phyloP scores from a whole-genome alignment of 352 stramenopile genomes.

The Phytophthora foliorum region DNA sequence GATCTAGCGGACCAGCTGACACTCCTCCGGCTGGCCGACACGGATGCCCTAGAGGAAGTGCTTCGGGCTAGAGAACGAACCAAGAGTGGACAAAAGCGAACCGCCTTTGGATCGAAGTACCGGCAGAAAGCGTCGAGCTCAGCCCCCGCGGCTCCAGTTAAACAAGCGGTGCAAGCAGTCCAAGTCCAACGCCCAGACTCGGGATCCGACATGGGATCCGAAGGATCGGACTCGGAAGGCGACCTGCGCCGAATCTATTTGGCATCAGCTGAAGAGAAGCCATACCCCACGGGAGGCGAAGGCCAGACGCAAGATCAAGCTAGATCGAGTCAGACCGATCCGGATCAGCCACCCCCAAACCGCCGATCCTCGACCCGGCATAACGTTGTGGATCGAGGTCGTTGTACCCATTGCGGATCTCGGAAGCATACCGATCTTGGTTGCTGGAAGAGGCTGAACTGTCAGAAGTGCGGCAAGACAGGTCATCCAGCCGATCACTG shows the following conservation, averaged over 20 bases:
- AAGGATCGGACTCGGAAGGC: neutral
- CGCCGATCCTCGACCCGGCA: too few relatives aligned
- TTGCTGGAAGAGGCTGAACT: too few relatives aligned
- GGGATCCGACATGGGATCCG: neutral
- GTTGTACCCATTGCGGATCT: too few relatives aligned
- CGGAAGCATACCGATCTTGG: neutral
- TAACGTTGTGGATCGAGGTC: slow-evolving; percentile 5
- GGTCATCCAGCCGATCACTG: too few relatives aligned
- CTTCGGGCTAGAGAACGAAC: neutral
- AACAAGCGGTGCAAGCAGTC: neutral
- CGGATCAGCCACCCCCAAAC: neutral
- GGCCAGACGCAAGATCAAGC: neutral
- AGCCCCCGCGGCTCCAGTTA: neutral
- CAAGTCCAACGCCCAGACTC: neutral
- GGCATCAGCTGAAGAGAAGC: neutral
- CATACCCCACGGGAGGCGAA: neutral
- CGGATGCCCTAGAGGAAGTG: neutral
- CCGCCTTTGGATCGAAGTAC: too few relatives aligned
- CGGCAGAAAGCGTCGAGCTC: too few relatives aligned
- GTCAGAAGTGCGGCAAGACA: too few relatives aligned
- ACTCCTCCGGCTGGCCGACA: neutral
- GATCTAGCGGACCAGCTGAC: neutral
- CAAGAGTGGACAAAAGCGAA: too few relatives aligned
- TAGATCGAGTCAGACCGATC: too few relatives aligned
- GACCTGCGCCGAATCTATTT: neutral